phyloP scores from a whole-genome alignment of 164 flowering plant genomes.

The Sedum album region DNA sequence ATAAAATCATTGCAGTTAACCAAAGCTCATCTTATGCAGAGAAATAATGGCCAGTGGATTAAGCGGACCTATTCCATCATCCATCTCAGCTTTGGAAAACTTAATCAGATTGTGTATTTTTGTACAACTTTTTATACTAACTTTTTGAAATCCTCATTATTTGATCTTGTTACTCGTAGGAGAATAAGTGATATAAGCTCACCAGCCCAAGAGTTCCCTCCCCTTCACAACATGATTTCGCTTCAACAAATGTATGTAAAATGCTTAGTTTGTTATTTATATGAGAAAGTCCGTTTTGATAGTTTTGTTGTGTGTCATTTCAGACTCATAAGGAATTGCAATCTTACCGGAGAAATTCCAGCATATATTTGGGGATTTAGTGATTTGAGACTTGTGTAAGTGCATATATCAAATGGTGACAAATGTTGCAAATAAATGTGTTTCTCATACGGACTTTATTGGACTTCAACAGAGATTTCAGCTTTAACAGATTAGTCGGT shows the following conservation, averaged over 20 bases:
- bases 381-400: slow-evolving; percentile 40
- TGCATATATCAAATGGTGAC: slow-evolving; percentile 4
- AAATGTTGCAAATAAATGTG: background rate
- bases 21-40: slow-evolving; percentile 32
- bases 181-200: slow-evolving; percentile 62
- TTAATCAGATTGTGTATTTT: slow-evolving; percentile 41
- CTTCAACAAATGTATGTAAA: slow-evolving; percentile 42
- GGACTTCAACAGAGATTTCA: slow-evolving; percentile 51
- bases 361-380: slow-evolving; percentile 37
- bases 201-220: slow-evolving; percentile 37
- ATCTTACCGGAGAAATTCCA: slow-evolving; percentile 50
- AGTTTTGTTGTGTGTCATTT: background rate
- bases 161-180: slow-evolving; percentile 26
- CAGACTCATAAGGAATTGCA: slow-evolving; percentile 55
- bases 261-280: background rate
- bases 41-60: slow-evolving; percentile 61
- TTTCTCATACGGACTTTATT: slow-evolving; percentile 10
- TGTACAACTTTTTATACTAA: background rate
- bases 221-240: slow-evolving; percentile 25
- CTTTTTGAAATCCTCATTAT: background rate
- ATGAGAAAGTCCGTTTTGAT: background rate
- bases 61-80: slow-evolving; percentile 57
- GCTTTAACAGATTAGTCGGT: slow-evolving; percentile 58
- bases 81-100: slow-evolving; percentile 34
- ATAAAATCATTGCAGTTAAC: too few relatives aligned